Percentiles rank a stretch among this genome's conserved stretches.
These are phyloP conservation scores for Pneumocystis sp. DNA, from an alignment of 1,139 yeast species.

Conservation along the genomic window DNA sequence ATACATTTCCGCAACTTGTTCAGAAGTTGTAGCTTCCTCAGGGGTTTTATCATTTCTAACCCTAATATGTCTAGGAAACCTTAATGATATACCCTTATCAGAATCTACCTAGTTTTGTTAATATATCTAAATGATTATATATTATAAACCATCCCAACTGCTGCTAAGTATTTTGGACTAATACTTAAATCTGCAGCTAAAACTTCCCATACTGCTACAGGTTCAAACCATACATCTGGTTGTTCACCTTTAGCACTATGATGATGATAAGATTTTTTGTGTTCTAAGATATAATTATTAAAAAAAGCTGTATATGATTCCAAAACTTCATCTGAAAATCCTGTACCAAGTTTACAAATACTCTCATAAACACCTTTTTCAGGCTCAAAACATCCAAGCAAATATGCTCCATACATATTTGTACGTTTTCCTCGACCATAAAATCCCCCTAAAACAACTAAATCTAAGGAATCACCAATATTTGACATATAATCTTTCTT, in stretches of 20 bases:
- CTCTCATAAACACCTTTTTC: slow-evolving; percentile 77
- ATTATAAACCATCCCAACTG: slow-evolving; percentile 7
- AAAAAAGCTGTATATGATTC: slow-evolving; percentile 43
- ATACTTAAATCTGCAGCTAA: slow-evolving; percentile 86
- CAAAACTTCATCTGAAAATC: slow-evolving; percentile 77
- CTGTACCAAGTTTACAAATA: slow-evolving; percentile 94
- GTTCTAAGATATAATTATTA: slow-evolving; percentile 46
- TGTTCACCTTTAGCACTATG: slow-evolving; percentile 39
- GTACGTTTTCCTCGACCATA: slow-evolving; percentile 91
- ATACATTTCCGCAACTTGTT: slow-evolving; percentile 81
- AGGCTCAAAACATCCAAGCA: slow-evolving; percentile 75
- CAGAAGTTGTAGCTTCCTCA: slow-evolving; percentile 81
- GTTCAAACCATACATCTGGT: slow-evolving; percentile 72
- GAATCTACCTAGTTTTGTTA: slow-evolving; percentile 29
- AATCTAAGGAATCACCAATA: slow-evolving; percentile 86
- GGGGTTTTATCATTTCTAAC: slow-evolving; percentile 75
- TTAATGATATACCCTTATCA: slow-evolving; percentile 76
- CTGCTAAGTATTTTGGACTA: slow-evolving; percentile 88
- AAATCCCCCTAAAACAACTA: slow-evolving; percentile 90
- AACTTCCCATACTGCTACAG: slow-evolving; percentile 74
- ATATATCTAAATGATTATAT: not conserved
- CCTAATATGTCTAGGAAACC: slow-evolving; percentile 82
- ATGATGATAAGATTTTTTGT: slow-evolving; percentile 25
- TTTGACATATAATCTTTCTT: slow-evolving; percentile 90
- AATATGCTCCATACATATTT: slow-evolving; percentile 85